These are phyloP conservation scores for Beauveria medogensis DNA, from an alignment of 2,329 filamentous ascomycete genomes.

Conservation along the genomic window DNA sequence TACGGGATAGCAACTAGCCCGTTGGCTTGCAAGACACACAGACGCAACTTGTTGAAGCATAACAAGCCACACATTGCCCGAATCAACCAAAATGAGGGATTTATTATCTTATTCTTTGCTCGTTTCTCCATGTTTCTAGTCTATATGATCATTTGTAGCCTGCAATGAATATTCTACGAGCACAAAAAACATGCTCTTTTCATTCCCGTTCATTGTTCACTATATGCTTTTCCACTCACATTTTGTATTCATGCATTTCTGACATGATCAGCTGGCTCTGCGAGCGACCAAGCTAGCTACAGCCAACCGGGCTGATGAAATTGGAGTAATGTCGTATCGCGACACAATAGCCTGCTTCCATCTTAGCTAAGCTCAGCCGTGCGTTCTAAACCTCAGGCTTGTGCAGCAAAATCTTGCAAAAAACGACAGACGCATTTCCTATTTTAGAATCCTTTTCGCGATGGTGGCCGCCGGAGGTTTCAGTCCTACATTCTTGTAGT, in stretches of 20 bases:
- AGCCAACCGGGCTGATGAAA: background rate
- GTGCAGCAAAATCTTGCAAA: background rate
- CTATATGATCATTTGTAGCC: background rate
- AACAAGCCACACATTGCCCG: background rate
- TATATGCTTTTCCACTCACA: background rate
- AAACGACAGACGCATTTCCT: background rate
- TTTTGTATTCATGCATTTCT: background rate
- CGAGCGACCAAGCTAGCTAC: background rate
- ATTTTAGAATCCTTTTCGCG: background rate
- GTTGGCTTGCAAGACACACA: background rate
- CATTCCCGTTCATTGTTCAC: background rate
- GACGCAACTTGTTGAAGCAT: background rate
- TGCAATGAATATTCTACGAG: background rate
- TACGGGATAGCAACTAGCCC: background rate
- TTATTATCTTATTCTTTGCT: background rate
- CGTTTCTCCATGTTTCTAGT: background rate
- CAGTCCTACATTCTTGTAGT: background rate
- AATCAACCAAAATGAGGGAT: background rate
- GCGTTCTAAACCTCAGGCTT: background rate
- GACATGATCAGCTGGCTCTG: background rate
- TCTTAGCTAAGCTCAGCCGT: conserved; percentile 4
- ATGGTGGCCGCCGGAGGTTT: background rate
- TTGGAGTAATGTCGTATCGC: background rate
- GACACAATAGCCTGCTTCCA: background rate
- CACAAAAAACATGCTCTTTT: background rate